A percentile compares a stretch with the other conserved stretches of the same genome.
phyloP scores from a whole-genome alignment of 2,329 filamentous ascomycete genomes.

The Dryadomyces quercus-mongolicae region DNA sequence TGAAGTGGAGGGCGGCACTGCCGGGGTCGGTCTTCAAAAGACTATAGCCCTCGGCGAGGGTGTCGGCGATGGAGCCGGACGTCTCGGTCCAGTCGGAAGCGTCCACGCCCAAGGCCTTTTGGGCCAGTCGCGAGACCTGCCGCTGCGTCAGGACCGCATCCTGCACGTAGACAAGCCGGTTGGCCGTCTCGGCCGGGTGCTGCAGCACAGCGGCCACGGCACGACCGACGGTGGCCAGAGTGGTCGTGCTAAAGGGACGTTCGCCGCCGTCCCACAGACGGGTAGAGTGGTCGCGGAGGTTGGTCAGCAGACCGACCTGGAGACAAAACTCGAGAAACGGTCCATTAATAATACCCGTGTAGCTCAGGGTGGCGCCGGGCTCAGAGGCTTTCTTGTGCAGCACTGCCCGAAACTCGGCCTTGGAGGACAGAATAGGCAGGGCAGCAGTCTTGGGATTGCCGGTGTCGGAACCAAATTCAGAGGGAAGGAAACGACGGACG shows the following conservation, averaged over 20 bases:
- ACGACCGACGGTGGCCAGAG: slow-evolving; percentile 22
- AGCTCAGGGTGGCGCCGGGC: slow-evolving; percentile 9
- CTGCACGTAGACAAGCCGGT: slow-evolving; percentile 19
- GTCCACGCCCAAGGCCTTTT: not conserved
- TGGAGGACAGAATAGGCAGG: slow-evolving; percentile 15
- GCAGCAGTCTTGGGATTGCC: slow-evolving; percentile 15
- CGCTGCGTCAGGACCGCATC: slow-evolving; percentile 21
- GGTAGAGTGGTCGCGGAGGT: slow-evolving; percentile 12
- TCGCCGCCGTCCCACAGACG: slow-evolving; percentile 22
- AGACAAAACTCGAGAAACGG: slow-evolving; percentile 6
- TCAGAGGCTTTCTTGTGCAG: slow-evolving; percentile 14
- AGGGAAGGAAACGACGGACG: slow-evolving; percentile 42
- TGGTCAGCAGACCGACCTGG: slow-evolving; percentile 2
- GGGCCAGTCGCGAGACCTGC: slow-evolving; percentile 22
- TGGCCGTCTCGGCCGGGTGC: slow-evolving; percentile 20
- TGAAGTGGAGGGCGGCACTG: slow-evolving; percentile 2
- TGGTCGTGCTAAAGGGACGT: slow-evolving; percentile 20
- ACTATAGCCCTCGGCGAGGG: not conserved
- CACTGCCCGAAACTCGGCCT: slow-evolving; percentile 18
- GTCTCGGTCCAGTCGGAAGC: not conserved
- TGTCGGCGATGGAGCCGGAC: not conserved
- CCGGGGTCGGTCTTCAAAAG: not conserved
- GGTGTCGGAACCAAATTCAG: slow-evolving; percentile 34
- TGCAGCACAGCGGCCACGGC: slow-evolving; percentile 18
- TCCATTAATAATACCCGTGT: slow-evolving; percentile 1